A percentile compares a stretch with the other conserved stretches of the same genome.
phyloP scores from a whole-genome alignment of 2,329 filamentous ascomycete genomes.

The Plenodomus biglobosus region DNA sequence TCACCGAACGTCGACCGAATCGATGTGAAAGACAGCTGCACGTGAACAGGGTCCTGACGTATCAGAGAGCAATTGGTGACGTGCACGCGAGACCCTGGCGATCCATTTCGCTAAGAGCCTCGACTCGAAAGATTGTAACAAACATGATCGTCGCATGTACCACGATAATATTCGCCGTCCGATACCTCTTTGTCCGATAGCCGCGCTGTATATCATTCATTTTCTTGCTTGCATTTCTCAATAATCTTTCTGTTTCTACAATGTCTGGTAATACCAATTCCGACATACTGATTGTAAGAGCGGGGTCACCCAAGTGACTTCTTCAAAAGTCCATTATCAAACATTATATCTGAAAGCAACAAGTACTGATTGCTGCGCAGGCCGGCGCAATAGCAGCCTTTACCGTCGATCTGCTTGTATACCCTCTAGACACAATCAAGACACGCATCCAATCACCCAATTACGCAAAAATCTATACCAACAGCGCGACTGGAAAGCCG shows the following conservation, averaged over 20 bases:
- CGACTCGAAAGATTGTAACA: neutral
- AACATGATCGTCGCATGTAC: neutral
- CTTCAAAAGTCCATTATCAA: neutral
- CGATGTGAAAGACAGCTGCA: neutral
- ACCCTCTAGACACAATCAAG: constrained; percentile 87
- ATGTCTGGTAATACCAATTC: neutral
- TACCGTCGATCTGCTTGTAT: constrained; percentile 80
- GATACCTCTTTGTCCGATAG: neutral
- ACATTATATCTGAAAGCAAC: no score
- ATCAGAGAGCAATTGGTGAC: neutral
- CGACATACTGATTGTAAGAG: neutral
- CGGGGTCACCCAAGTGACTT: neutral
- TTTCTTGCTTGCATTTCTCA: neutral
- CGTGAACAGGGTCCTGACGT: neutral
- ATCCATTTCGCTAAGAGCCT: neutral
- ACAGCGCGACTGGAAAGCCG: constrained; percentile 57
- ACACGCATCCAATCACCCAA: constrained; percentile 80
- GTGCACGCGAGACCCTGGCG: neutral
- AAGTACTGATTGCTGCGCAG: constrained; percentile 48
- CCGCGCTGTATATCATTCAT: neutral
- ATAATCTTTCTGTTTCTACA: neutral
- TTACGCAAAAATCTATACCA: constrained; percentile 67
- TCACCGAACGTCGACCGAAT: neutral
- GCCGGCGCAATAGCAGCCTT: constrained; percentile 85
- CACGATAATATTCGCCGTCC: neutral